Percentiles rank a stretch among this genome's conserved stretches.
Evolutionary conservation across 208 protist species (phyloP).

Genomic region (Trypanosoma lewisi): DNA sequence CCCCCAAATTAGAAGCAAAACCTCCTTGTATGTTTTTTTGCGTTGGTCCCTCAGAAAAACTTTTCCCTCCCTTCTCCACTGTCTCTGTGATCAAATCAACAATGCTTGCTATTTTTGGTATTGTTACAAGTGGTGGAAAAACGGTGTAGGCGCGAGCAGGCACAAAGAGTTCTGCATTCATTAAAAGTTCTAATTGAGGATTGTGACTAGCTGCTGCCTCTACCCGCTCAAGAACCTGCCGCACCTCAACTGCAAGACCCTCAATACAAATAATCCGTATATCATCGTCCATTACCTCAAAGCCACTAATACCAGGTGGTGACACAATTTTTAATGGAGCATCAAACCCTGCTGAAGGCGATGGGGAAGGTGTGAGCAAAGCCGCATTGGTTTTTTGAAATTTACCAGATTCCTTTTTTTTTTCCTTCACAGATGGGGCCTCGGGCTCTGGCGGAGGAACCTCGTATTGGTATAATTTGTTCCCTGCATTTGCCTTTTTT

Average conservation of each 20-base stretch:
- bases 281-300: constrained; percentile 82
- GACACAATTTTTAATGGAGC: constrained; percentile 54
- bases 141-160: constrained; percentile 56
- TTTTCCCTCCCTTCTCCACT: background rate
- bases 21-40: background rate
- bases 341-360: constrained; percentile 32
- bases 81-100: background rate
- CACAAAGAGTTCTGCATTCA: constrained; percentile 82
- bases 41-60: background rate
- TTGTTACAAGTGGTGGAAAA: constrained; percentile 81
- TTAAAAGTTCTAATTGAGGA: constrained; percentile 40
- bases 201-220: constrained; percentile 18
- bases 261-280: constrained; percentile 75
- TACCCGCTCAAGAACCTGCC: constrained; percentile 43
- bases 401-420: constrained; percentile 21
- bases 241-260: constrained; percentile 67
- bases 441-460: constrained; percentile 19
- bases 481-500: constrained; percentile 11
- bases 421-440: constrained; percentile 21
- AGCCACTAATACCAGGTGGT: constrained; percentile 78
- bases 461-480: constrained; percentile 25
- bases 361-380: constrained; percentile 24
- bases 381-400: constrained; percentile 16
- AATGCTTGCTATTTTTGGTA: constrained; percentile 22
- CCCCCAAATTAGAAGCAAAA: background rate